A percentile compares a stretch with the other conserved stretches of the same genome.
Conservation (phyloP, 768 basidiomycete species). For the Amanita pallidorosea region DNA sequence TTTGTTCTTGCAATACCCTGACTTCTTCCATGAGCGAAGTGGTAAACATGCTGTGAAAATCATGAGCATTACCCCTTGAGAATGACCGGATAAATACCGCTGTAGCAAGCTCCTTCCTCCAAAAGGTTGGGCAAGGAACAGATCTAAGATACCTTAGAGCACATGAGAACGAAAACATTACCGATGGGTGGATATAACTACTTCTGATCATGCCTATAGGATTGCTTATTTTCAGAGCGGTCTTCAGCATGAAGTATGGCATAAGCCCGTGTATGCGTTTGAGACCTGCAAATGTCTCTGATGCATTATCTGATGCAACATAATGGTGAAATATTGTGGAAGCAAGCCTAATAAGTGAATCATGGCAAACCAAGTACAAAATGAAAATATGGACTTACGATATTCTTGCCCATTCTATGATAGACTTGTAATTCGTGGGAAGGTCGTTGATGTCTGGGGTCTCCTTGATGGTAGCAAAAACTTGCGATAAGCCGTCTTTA, state of each 20-base stretch:
- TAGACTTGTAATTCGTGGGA: slow-evolving; percentile 78
- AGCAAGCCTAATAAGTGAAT: slow-evolving; percentile 51
- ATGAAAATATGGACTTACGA: slow-evolving; percentile 50
- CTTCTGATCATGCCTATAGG: slow-evolving; percentile 95
- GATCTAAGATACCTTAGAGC: slow-evolving; percentile 59
- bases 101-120: slow-evolving; percentile 89
- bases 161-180: slow-evolving; percentile 3
- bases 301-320: slow-evolving; percentile 86
- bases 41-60: slow-evolving; percentile 75
- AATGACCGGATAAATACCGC: slow-evolving; percentile 33
- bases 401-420: slow-evolving; percentile 94
- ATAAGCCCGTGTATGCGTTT: slow-evolving; percentile 93
- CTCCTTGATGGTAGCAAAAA: slow-evolving; percentile 83
- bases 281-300: slow-evolving; percentile 76
- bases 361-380: slow-evolving; percentile 1
- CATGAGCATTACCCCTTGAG: background rate
- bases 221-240: slow-evolving; percentile 86
- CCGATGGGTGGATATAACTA: slow-evolving; percentile 15
- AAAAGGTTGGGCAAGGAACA: slow-evolving; percentile 96
- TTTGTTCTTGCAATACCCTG: slow-evolving; percentile 74
- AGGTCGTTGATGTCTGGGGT: slow-evolving; percentile 69
- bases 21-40: slow-evolving; percentile 87
- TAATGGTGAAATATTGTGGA: slow-evolving; percentile 95
- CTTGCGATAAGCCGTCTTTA: slow-evolving; percentile 72
- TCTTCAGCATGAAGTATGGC: slow-evolving; percentile 96